Evolutionary conservation across 768 basidiomycete genomes (phyloP).

Genomic region (Lentinula lateritia): DNA sequence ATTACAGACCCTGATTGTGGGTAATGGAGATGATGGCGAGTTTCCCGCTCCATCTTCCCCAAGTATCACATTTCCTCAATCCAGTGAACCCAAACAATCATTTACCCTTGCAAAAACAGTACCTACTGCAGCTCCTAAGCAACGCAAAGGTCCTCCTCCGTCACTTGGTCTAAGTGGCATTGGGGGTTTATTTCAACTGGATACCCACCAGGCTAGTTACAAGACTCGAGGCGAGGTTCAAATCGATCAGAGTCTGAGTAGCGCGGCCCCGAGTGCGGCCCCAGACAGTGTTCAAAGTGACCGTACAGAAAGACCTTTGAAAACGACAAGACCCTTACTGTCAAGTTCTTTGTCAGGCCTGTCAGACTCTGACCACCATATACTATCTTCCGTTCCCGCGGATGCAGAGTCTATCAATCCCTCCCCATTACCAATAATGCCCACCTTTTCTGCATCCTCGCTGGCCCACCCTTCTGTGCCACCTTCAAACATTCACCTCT

Average conservation of each 20-base stretch:
- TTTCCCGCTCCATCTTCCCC: neutral
- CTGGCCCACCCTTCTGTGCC: conserved; percentile 15
- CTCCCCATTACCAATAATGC: conserved; percentile 56
- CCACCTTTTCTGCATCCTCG: conserved; percentile 29
- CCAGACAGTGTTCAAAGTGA: neutral
- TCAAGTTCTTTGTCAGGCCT: neutral
- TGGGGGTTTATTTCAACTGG: conserved; percentile 63
- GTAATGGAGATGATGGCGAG: conserved; percentile 25
- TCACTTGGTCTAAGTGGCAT: conserved; percentile 20
- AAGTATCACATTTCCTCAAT: neutral
- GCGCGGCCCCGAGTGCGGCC: neutral
- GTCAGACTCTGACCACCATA: neutral
- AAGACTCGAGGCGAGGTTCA: conserved; percentile 48
- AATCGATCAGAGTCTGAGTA: conserved; percentile 38
- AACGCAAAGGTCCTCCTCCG: conserved; percentile 2
- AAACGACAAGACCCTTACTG: neutral
- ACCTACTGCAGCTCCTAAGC: conserved; percentile 14
- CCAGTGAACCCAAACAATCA: neutral
- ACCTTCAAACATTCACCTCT: conserved; percentile 41
- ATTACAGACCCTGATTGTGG: conserved; percentile 47
- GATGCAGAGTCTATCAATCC: conserved; percentile 11
- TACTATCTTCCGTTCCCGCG: neutral
- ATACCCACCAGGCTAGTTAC: conserved; percentile 47
- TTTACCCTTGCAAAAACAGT: neutral
- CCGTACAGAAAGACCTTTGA: neutral